Conservation (phyloP, 1,139 yeast genomes). For the Lodderomyces parapsilosis region DNA sequence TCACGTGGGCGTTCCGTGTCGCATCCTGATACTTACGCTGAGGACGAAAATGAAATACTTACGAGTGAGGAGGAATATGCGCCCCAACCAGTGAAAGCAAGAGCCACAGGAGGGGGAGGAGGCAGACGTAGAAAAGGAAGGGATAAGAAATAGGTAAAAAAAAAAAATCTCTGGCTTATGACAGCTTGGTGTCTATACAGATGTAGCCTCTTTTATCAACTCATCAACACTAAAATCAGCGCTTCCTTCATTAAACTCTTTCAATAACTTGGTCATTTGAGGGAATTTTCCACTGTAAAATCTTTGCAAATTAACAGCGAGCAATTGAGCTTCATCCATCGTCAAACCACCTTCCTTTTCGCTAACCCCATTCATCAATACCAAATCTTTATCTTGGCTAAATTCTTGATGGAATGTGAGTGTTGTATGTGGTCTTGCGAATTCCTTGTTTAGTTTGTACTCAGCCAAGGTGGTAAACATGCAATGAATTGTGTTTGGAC, state of each 20-base stretch:
- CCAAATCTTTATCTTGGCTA: conserved; percentile 57
- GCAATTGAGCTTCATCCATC: conserved; percentile 72
- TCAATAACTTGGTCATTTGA: conserved; percentile 54
- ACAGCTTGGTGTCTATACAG: conserved; percentile 19
- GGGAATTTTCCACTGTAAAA: conserved; percentile 67
- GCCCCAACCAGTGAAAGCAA: conserved; percentile 7
- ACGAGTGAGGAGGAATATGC: conserved; percentile 16
- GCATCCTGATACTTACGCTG: conserved; percentile 6
- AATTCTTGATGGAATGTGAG: conserved; percentile 85
- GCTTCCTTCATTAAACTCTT: conserved; percentile 69
- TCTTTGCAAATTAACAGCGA: conserved; percentile 79
- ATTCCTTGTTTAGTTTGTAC: conserved; percentile 86
- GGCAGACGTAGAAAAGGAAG: conserved; percentile 7
- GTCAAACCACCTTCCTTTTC: conserved; percentile 68
- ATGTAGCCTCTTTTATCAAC: conserved; percentile 70
- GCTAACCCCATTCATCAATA: conserved; percentile 84
- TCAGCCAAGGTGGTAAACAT: conserved; percentile 91
- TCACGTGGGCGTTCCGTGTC: neutral
- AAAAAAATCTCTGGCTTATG: neutral
- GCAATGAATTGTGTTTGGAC: conserved; percentile 82
- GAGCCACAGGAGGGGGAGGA: conserved; percentile 6
- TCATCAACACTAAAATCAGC: conserved; percentile 61
- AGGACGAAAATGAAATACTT: conserved; percentile 12
- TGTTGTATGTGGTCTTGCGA: conserved; percentile 93
- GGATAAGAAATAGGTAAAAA: neutral